Base-by-base conservation (phyloP, 352 stramenopile species). In the Phytophthora colocasiae region DNA sequence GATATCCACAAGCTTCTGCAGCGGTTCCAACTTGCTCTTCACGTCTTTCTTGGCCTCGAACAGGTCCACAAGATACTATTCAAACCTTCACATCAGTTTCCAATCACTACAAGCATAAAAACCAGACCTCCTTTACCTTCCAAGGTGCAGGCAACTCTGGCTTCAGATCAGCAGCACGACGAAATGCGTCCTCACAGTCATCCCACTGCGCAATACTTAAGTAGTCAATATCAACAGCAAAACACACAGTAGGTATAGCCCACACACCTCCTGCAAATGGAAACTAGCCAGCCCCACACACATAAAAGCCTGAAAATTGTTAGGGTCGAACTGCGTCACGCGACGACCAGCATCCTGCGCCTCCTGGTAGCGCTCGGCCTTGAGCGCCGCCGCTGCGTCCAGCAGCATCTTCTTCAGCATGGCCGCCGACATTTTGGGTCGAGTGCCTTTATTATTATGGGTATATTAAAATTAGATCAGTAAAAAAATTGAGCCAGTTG, bases 241-340 rank as follows among this genome's bases (percentile, higher is more conserved):
- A 24, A 22, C 4, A 51, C 9, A 39, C 11, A 26, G 26, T 26
- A n/a, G 27, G 7, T 10, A 5, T 26, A 10, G 47, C 14, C 31
- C 8, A 71, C 71, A 31, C 6, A 93, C 87, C 59, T 91, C 65
- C 41, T 92, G 54, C 12, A 96, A 63, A 43, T 92, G 75, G 66
- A 90, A 89, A 54, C 73, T 89, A n/a, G 86, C 78, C 58, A 94
- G 68, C 17, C 89, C 89, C 41, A 94, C 77, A 46, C 83, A 92
- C 73, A 96, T 84, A 44, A 94, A 80, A 31, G 85, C 89, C 59
- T 93, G 83, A 45, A 94, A 95, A 69, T 90, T 95, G 72, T 75
- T 88, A 22, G 81, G 69, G 49, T 91, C 85, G 31, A 95, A 85
- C 71, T 95, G 85, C 48, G 84, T 77, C 43, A 94, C 87, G 50